phyloP scores from a whole-genome alignment of 2,329 filamentous ascomycete genomes.

The Colletotrichum sp. region DNA sequence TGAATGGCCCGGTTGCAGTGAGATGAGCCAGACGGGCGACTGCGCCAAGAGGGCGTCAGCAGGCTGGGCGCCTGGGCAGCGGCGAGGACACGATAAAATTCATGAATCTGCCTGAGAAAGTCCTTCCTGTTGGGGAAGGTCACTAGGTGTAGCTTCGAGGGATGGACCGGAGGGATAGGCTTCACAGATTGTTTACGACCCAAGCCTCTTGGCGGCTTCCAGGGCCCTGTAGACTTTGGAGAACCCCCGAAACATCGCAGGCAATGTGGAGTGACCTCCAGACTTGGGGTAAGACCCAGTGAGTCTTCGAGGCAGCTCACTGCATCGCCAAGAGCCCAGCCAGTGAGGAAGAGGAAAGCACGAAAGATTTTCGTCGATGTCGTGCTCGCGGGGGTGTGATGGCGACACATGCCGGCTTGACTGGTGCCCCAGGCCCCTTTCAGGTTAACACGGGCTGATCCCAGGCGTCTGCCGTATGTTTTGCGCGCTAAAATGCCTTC shows the following conservation, averaged over 20 bases:
- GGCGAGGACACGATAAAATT: neutral
- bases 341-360: neutral
- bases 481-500: neutral
- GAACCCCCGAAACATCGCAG: neutral
- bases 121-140: constrained; percentile 14
- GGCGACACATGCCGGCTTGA: neutral
- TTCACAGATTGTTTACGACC: neutral
- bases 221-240: neutral
- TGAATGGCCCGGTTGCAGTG: neutral
- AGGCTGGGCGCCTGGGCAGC: constrained; percentile 7
- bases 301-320: neutral
- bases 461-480: neutral
- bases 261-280: neutral
- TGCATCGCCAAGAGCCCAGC: constrained; percentile 5
- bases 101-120: neutral
- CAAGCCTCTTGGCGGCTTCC: neutral
- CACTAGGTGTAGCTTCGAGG: neutral
- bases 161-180: neutral
- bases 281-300: neutral
- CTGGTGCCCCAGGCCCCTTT: neutral
- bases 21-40: neutral
- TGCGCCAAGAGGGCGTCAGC: constrained; percentile 18
- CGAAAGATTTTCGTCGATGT: constrained; percentile 4
- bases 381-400: constrained; percentile 16
- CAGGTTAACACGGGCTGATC: neutral